Conservation (phyloP, 257 asterid genomes). For the Gentiana straminea region DNA sequence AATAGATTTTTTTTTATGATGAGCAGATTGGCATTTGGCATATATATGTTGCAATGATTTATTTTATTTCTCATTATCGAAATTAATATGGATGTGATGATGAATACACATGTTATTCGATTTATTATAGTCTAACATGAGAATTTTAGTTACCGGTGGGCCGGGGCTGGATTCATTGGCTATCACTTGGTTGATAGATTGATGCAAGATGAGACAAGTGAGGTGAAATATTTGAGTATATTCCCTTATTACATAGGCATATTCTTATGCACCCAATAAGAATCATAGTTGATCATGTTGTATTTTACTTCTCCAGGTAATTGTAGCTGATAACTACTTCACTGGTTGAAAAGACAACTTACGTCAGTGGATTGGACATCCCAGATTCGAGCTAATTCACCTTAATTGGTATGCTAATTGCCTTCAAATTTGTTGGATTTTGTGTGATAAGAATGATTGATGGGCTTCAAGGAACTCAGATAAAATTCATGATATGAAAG, state of each 20-base stretch:
- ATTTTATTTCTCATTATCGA: background rate
- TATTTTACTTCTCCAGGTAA: slow-evolving; percentile 18
- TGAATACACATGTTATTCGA: too few species aligned
- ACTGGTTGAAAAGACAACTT: slow-evolving; percentile 45
- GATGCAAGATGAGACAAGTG: slow-evolving; percentile 44
- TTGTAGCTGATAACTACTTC: slow-evolving; percentile 41
- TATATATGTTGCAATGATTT: background rate
- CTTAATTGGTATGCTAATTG: slow-evolving; percentile 38
- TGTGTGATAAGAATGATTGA: background rate
- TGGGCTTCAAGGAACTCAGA: background rate
- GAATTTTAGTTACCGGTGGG: slow-evolving; percentile 48
- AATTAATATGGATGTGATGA: background rate
- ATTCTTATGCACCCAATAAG: too few species aligned
- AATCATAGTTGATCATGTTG: background rate
- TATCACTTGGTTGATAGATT: slow-evolving; percentile 44
- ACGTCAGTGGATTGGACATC: slow-evolving; percentile 43
- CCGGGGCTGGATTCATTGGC: slow-evolving; percentile 47
- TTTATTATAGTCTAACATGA: slow-evolving; percentile 33
- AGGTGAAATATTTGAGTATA: slow-evolving; percentile 18
- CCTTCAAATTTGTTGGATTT: background rate
- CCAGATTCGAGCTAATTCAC: slow-evolving; percentile 46
- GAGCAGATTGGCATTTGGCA: too few species aligned
- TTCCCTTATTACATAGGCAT: background rate
- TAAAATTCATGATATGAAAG: too few species aligned
- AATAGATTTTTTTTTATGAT: too few species aligned